These are phyloP conservation scores for Yarrowia phangngaensis DNA, from an alignment of 805 yeast genomes.

Conservation along the genomic window DNA sequence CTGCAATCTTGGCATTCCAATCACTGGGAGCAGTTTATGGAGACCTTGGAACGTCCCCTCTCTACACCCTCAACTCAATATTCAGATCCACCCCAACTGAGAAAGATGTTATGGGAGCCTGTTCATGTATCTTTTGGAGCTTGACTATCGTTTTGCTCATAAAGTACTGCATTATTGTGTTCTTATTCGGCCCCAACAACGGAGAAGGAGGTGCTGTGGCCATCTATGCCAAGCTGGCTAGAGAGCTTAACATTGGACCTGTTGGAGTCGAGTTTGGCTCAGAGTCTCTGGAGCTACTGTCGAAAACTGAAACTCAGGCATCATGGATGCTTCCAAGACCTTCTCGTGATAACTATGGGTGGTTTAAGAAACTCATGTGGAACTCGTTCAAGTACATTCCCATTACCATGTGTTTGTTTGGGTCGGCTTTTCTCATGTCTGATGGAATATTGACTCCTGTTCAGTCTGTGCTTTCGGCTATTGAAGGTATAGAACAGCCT, in stretches of 20 bases:
- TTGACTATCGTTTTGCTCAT: constrained; percentile 51
- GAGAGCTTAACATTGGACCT: constrained; percentile 44
- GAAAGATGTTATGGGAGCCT: too few relatives aligned
- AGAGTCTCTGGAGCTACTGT: too few relatives aligned
- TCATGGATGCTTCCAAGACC: constrained; percentile 11
- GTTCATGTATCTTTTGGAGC: constrained; percentile 53
- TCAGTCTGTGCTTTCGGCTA: constrained; percentile 56
- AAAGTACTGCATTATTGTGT: constrained; percentile 51
- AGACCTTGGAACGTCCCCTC: too few relatives aligned
- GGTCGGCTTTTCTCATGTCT: constrained; percentile 55
- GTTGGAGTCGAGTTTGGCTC: too few relatives aligned
- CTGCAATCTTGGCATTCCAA: too few relatives aligned
- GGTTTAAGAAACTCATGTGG: too few relatives aligned
- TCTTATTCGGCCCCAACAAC: constrained; percentile 51
- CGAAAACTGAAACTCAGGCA: constrained; percentile 15
- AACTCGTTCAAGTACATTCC: constrained; percentile 16
- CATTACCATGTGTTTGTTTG: constrained; percentile 47
- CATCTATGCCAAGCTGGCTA: constrained; percentile 54
- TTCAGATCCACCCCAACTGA: too few relatives aligned
- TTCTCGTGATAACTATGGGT: too few relatives aligned
- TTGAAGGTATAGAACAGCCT: constrained; percentile 55
- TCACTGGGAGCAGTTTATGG: too few relatives aligned
- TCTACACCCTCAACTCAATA: too few relatives aligned
- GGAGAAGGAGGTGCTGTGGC: constrained; percentile 66
- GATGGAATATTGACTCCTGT: constrained; percentile 64